Evolutionary conservation across 768 basidiomycete genomes (phyloP), one percentile per base, ranked within the genome.

Genomic region (Imleria badia): DNA sequence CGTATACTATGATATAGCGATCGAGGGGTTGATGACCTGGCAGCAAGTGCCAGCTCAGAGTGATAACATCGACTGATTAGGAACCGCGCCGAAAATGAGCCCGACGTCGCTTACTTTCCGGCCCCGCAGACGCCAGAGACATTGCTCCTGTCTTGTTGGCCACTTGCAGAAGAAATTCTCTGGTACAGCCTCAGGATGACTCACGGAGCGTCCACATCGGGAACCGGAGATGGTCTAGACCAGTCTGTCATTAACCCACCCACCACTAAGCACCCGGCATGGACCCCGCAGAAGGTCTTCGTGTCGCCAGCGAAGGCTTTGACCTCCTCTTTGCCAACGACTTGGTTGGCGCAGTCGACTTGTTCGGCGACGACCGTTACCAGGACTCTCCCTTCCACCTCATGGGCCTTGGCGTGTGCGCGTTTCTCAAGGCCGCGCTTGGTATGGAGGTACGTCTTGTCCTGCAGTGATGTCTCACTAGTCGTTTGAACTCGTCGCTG

Each of bases 371-470:
- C 6, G 49, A 62, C 26, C 3, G 11, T 2, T 30, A 48, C 23
- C 65, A 71, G 10, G 76, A 81, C 34, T 85, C 86, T 36, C 83
- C 90, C 0, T 87, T 89, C 62, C 89, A 92, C 67, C 75, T 81
- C 19, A 75, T 91, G 54, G 90, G 90, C 2, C 73, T 82, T 0
- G 90, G 89, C 15, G 83, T 86, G 0, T 85, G 84, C 54, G 80
- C 82, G 1, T 91, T 91, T 60, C 72, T 91, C 41, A 85, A 90
- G 67, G 91, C 89, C 0, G 87, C 86, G 1, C 72, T 91, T 14
- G 87, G 88, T n/a, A 83, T 91, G 83, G 90, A 92, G 80, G 86
- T 85, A 35, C 13, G 54, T 7, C 14, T 7, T 10, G 6, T 34
- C 20, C 19, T 0, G 9, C 8, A 41, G 22, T n/a, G 12, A 6